Percentiles rank a stretch among this genome's conserved stretches.
phyloP scores from a whole-genome alignment of 2,329 filamentous ascomycete genomes.

The Seiridium cupressi region DNA sequence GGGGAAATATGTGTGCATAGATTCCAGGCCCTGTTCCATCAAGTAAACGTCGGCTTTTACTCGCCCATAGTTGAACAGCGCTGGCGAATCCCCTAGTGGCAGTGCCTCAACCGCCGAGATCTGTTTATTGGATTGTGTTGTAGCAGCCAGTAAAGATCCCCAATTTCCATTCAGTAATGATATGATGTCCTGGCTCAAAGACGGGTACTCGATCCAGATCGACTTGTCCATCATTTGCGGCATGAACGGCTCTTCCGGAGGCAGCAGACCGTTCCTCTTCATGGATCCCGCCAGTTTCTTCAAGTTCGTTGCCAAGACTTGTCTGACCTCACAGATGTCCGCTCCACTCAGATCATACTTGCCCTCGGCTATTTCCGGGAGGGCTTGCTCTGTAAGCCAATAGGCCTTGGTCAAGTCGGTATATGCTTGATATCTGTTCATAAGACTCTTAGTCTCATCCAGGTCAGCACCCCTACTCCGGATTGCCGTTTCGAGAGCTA shows the following conservation, averaged over 20 bases:
- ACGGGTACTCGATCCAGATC: conserved; percentile 79
- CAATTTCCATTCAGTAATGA: conserved; percentile 66
- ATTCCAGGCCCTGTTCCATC: conserved; percentile 69
- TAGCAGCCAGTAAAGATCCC: conserved; percentile 46
- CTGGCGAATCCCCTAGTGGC: conserved; percentile 71
- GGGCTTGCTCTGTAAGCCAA: conserved; percentile 67
- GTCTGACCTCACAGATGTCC: conserved; percentile 53
- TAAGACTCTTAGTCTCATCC: conserved; percentile 53
- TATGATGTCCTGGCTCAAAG: conserved; percentile 68
- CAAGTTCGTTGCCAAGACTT: conserved; percentile 61
- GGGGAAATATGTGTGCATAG: conserved; percentile 66
- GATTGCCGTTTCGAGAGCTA: conserved; percentile 70
- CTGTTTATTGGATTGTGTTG: conserved; percentile 42
- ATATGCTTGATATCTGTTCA: conserved; percentile 72
- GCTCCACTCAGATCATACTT: conserved; percentile 39
- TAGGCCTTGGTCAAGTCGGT: conserved; percentile 81
- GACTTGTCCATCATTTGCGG: conserved; percentile 76
- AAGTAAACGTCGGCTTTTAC: conserved; percentile 73
- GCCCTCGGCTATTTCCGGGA: conserved; percentile 46
- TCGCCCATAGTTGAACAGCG: conserved; percentile 76
- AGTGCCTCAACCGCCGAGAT: conserved; percentile 65
- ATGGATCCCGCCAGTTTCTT: conserved; percentile 78
- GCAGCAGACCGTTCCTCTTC: conserved; percentile 77
- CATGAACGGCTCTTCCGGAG: conserved; percentile 66
- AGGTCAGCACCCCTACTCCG: conserved; percentile 58